These are phyloP conservation scores for Psilocybe subaeruginosa DNA, from an alignment of 768 basidiomycete species.

Conservation along the genomic window DNA sequence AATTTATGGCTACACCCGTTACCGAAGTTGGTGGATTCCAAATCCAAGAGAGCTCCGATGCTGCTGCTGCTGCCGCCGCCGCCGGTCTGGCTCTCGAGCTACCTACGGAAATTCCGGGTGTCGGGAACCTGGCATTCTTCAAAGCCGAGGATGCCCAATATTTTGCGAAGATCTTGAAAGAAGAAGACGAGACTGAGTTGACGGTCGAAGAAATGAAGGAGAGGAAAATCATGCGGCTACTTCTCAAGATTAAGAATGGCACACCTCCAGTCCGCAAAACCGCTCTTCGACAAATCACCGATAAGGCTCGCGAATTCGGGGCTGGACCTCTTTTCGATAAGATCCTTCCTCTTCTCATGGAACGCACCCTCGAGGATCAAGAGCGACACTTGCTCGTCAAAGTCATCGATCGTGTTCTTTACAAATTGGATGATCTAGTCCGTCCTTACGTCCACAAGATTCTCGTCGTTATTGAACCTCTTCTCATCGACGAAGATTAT, in stretches of 20 bases:
- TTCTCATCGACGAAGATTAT: constrained; percentile 98
- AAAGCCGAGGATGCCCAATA: constrained; percentile 98
- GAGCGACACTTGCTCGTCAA: constrained; percentile 98
- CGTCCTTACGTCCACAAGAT: constrained; percentile 99
- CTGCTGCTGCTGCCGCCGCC: constrained; percentile 84
- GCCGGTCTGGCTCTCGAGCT: constrained; percentile 92
- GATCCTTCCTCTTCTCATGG: constrained; percentile 97
- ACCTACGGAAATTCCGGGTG: constrained; percentile 97
- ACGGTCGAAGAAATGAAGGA: constrained; percentile 99
- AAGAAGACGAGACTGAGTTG: constrained; percentile 93
- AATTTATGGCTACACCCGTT: constrained; percentile 59
- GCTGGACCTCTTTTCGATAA: constrained; percentile 99
- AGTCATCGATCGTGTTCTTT: constrained; percentile 97
- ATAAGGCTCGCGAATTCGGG: constrained; percentile 98
- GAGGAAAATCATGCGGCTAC: constrained; percentile 96
- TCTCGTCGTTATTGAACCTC: constrained; percentile 97
- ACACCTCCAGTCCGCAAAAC: constrained; percentile 98
- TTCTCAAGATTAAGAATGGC: constrained; percentile 99
- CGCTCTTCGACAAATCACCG: constrained; percentile 96
- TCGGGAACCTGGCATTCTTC: constrained; percentile 96
- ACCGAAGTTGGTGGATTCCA: constrained; percentile 86
- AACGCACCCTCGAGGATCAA: constrained; percentile 96
- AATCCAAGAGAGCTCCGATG: constrained; percentile 94
- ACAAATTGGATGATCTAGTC: constrained; percentile 98
- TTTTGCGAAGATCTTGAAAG: constrained; percentile 93